Evolutionary conservation across 2,329 filamentous ascomycete genomes (phyloP).

Genomic region (Eutypella sp.): DNA sequence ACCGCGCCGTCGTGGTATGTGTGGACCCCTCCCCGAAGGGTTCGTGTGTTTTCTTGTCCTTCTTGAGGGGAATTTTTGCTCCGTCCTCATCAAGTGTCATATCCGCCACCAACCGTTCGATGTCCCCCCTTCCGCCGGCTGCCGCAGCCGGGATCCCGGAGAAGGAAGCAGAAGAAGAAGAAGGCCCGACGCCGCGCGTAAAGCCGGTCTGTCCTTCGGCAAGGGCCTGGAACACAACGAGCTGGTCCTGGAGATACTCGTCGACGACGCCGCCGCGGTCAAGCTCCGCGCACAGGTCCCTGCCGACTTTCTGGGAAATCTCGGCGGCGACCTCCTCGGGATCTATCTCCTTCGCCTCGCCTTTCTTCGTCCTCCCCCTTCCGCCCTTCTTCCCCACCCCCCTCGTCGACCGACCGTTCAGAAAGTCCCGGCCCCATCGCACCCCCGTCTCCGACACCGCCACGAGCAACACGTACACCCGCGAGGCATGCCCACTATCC

Average conservation of each 20-base stretch:
- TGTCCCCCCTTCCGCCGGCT: conserved; percentile 6
- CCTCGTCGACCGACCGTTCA: conserved; percentile 33
- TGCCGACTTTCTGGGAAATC: conserved; percentile 41
- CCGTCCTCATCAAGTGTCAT: conserved; percentile 13
- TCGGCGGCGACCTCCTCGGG: conserved; percentile 29
- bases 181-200: conserved; percentile 23
- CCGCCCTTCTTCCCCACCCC: too few species aligned
- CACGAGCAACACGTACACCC: conserved; percentile 54
- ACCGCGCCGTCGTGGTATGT: conserved; percentile 56
- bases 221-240: conserved; percentile 56
- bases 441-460: conserved; percentile 42
- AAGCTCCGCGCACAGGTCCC: conserved; percentile 41
- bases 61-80: conserved; percentile 19
- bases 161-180: conserved; percentile 12
- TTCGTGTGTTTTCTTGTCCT: conserved; percentile 37
- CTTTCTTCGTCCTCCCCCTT: conserved; percentile 37
- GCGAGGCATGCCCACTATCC: conserved; percentile 45
- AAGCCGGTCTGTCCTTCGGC: conserved; percentile 48
- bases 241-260: conserved; percentile 55
- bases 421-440: conserved; percentile 46
- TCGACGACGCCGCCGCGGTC: conserved; percentile 44
- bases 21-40: conserved; percentile 53
- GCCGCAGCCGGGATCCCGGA: too few species aligned
- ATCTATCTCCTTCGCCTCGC: too few species aligned
- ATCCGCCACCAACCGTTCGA: conserved; percentile 10